These are phyloP conservation scores for Thelephora aurantiotincta DNA, from an alignment of 768 basidiomycete genomes.

Conservation along the genomic window DNA sequence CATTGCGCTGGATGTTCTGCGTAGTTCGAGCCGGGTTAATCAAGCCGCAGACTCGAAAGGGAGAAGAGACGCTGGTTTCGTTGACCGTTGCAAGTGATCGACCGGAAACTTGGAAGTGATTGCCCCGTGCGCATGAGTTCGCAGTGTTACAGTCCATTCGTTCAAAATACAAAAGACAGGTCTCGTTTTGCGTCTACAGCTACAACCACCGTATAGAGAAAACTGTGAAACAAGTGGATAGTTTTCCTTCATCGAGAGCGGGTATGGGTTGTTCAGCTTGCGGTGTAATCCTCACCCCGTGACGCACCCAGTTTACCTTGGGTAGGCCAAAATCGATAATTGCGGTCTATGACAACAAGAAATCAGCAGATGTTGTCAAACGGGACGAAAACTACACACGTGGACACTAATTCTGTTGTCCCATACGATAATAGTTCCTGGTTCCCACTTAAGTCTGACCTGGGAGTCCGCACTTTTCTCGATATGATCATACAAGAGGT, in stretches of 20 bases:
- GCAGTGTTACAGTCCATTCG: not conserved
- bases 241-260: conserved; percentile 29
- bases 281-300: conserved; percentile 70
- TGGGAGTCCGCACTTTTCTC: conserved; percentile 72
- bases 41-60: no score
- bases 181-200: not conserved
- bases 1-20: conserved; percentile 8
- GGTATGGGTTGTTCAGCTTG: conserved; percentile 72
- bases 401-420: conserved; percentile 67
- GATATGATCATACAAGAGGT: conserved; percentile 61
- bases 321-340: conserved; percentile 58
- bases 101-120: not conserved
- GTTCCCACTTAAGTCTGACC: conserved; percentile 62
- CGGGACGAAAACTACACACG: conserved; percentile 23
- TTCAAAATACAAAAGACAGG: not conserved
- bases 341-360: conserved; percentile 35
- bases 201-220: no score
- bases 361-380: conserved; percentile 4
- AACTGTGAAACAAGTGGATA: no score
- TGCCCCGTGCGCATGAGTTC: not conserved
- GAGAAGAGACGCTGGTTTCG: no score
- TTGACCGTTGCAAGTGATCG: not conserved
- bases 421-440: conserved; percentile 70
- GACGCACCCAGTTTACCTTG: conserved; percentile 39
- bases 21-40: not conserved